A percentile compares a stretch with the other conserved stretches of the same genome.
These are phyloP conservation scores for Immersiella caudata DNA, from an alignment of 495 filamentous ascomycete genomes.

Conservation along the genomic window DNA sequence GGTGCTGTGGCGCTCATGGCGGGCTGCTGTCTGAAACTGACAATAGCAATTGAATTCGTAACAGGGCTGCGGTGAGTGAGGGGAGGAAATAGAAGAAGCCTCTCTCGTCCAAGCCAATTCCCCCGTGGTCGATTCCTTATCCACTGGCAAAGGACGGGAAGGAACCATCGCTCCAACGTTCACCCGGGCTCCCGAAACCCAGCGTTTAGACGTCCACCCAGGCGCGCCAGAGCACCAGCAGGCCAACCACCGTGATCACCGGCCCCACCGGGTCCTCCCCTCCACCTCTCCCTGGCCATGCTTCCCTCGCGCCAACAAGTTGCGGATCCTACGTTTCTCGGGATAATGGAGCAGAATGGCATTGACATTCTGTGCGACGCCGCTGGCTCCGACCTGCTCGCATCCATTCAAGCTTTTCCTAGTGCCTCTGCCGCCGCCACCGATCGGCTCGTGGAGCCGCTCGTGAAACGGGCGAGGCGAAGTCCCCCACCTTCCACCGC, in stretches of 20 bases:
- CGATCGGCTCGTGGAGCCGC: constrained; percentile 1
- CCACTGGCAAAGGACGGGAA: neutral
- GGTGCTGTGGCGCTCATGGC: neutral
- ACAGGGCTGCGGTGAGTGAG: neutral
- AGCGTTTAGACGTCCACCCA: too few relatives aligned
- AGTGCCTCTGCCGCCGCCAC: neutral
- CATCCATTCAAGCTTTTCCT: constrained; percentile 2
- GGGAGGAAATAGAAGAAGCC: neutral
- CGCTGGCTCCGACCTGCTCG: constrained; percentile 25
- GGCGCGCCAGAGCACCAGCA: neutral
- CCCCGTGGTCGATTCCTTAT: neutral
- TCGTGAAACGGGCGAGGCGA: constrained; percentile 19
- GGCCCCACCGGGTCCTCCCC: constrained; percentile 15
- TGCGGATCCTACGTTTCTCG: neutral
- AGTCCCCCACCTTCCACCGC: constrained; percentile 3
- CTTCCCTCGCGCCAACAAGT: neutral
- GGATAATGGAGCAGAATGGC: constrained; percentile 25
- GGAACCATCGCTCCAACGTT: neutral
- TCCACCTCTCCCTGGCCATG: constrained; percentile 5
- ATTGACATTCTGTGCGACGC: constrained; percentile 34
- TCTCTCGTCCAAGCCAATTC: neutral
- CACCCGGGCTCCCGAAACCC: too few relatives aligned
- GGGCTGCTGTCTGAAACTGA: neutral
- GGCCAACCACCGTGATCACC: neutral
- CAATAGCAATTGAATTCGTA: neutral